Evolutionary conservation across 1,284 basidiomycete genomes (phyloP), one percentile per base, ranked within the genome.

Genomic region (Puccinia horiana): DNA sequence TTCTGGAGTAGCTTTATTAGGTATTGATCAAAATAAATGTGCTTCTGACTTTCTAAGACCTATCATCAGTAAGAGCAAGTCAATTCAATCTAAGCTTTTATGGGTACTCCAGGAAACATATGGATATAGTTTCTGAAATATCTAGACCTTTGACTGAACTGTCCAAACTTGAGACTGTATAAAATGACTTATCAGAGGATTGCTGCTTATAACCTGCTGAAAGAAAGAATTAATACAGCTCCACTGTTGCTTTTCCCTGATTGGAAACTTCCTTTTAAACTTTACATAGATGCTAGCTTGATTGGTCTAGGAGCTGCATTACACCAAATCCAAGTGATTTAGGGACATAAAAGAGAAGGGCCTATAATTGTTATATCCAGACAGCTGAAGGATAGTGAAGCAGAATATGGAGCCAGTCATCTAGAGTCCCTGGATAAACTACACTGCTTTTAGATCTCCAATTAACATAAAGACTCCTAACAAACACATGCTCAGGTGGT

Each of bases 1-100:
- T n/a, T n/a, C n/a, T n/a, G n/a, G n/a, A n/a, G n/a, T n/a, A n/a
- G n/a, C n/a, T n/a, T n/a, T n/a, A 9, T 83, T 90, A 23, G 42
- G 56, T 0, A 90, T 90, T 89, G 87, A 89, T 76, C 84, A 85
- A 0, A 83, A 74, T 1, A 90, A 90, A 84, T 81, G 90, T 0
- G 42, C 85, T 1, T 85, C 86, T 0, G 86, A 90, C 61, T 35
- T 70, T 0, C 79, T 85, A 8, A 90, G 89, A 89, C 87, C 87
- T 0, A 37, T 35, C 0, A 89, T 89, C 0, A 83, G 67, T 0
- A 84, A 79, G 1, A 82, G 88, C 20, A 84, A 85, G 56, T 84
- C 88, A 20, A 69, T 88, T 32, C 87, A 88, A 81, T 85, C 84
- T 88, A 18, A 87, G 88, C 42, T 87, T 88, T 52, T 85, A 84